Evolutionary conservation across 2,329 filamentous ascomycete species (phyloP), one percentile per base, ranked within the genome.

Genomic region (Triangularia setosa): DNA sequence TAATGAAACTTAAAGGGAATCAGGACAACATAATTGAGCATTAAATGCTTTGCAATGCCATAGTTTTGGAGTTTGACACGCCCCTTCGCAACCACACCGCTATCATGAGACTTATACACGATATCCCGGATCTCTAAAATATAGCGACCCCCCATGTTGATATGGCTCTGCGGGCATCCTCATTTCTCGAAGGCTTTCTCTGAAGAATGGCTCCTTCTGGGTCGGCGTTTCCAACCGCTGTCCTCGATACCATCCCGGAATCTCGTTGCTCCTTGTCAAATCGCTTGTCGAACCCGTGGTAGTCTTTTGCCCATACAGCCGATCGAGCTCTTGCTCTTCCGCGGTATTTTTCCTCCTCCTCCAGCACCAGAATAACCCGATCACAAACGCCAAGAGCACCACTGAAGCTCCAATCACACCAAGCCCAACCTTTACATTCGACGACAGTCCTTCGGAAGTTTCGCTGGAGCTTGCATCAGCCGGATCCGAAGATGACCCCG

Each of bases 221-320:
- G 62, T 23, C 53, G 61, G 56, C 28, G 67, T 64, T 52, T 28
- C 25, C 54, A 61, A 60, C 54, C 65, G 61, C 54, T 70, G 67
- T 1, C 71, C 69, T 18, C 69, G 70, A 35, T 71, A 70, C 69
- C 70, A 72, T 1, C 71, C 70, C 1, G 71, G 70, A 11, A 71
- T 69, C 12, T 69, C 66, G 11, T 56, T 35, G 14, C 48, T 59
- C 2, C 33, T 53, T 1, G 64, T 58, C 11, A 68, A 61, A 24
- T 67, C 63, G 7, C 62, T 63, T 11, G 57, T 65, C 5, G 59
- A 53, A 9, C 55, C 60, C 24, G 58, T 58, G 4, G 52, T 35
- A 40, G 66, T 57, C 64, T 68, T 68, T 30, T 67, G 57, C 18
- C 70, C 69, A 28, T 71, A 73, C 48, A 72, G 53, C 11, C 68